Evolutionary conservation across 2,329 filamentous ascomycete genomes (phyloP).

Genomic region (Fusarium musae): DNA sequence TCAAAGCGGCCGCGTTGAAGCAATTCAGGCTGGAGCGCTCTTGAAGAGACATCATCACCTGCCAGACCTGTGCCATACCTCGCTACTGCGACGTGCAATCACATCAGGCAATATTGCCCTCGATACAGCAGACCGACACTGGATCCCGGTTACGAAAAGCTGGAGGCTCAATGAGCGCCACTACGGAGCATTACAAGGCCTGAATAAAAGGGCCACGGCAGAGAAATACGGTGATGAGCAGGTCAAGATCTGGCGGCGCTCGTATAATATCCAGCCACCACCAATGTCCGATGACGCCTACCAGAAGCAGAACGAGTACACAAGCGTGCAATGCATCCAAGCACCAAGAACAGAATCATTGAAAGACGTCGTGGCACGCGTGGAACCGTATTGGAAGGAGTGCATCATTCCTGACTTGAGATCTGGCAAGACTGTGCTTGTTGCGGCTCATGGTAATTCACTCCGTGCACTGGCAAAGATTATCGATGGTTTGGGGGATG

Average conservation of each 20-base stretch:
- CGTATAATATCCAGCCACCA: background rate
- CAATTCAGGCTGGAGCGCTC: background rate
- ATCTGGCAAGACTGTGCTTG: background rate
- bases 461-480: background rate
- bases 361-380: background rate
- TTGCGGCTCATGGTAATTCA: background rate
- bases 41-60: background rate
- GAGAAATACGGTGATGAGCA: background rate
- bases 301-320: background rate
- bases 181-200: background rate
- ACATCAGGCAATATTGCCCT: background rate
- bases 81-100: background rate
- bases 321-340: background rate
- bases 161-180: background rate
- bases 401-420: background rate
- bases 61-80: background rate
- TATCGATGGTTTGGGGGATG: background rate
- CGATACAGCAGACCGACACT: background rate
- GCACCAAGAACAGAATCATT: background rate
- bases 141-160: background rate
- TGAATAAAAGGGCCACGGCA: background rate
- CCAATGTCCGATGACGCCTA: background rate
- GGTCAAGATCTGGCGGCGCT: background rate
- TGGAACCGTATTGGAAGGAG: background rate
- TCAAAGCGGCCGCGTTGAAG: background rate